A percentile compares a stretch with the other conserved stretches of the same genome.
phyloP scores from a whole-genome alignment of 2,329 filamentous ascomycete genomes.

The Amylocarpus encephaloides region DNA sequence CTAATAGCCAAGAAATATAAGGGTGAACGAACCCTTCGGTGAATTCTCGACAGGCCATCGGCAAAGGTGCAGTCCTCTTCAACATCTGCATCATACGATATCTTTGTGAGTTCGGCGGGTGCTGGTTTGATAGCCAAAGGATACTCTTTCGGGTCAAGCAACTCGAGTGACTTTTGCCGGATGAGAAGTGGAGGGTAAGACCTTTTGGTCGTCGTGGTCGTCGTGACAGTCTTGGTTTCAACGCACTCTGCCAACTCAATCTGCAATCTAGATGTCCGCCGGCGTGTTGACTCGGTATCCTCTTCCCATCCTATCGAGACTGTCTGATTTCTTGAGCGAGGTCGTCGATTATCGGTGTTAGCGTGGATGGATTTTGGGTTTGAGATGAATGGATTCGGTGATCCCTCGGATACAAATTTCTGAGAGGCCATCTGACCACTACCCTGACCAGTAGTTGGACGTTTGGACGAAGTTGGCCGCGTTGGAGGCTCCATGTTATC shows the following conservation, averaged over 20 bases:
- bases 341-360: slow-evolving; percentile 18
- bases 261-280: slow-evolving; percentile 27
- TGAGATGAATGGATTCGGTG: slow-evolving; percentile 26
- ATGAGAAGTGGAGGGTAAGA: slow-evolving; percentile 81
- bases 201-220: slow-evolving; percentile 82
- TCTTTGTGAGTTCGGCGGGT: slow-evolving; percentile 68
- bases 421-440: slow-evolving; percentile 8
- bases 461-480: slow-evolving; percentile 19
- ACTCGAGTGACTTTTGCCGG: slow-evolving; percentile 54
- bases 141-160: slow-evolving; percentile 82
- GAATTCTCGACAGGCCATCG: slow-evolving; percentile 1
- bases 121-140: slow-evolving; percentile 79
- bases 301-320: slow-evolving; percentile 28
- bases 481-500: slow-evolving; percentile 25
- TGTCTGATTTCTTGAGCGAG: slow-evolving; percentile 21
- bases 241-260: slow-evolving; percentile 58
- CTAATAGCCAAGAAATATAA: not conserved
- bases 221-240: slow-evolving; percentile 71
- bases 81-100: slow-evolving; percentile 66
- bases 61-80: slow-evolving; percentile 27
- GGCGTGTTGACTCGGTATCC: slow-evolving; percentile 20
- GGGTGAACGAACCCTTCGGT: slow-evolving; percentile 7
- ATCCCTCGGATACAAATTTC: slow-evolving; percentile 19
- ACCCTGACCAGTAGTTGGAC: slow-evolving; percentile 15
- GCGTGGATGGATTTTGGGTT: slow-evolving; percentile 19